These are phyloP conservation scores for Apiospora marii DNA, from an alignment of 2,329 filamentous ascomycete species.

Conservation along the genomic window DNA sequence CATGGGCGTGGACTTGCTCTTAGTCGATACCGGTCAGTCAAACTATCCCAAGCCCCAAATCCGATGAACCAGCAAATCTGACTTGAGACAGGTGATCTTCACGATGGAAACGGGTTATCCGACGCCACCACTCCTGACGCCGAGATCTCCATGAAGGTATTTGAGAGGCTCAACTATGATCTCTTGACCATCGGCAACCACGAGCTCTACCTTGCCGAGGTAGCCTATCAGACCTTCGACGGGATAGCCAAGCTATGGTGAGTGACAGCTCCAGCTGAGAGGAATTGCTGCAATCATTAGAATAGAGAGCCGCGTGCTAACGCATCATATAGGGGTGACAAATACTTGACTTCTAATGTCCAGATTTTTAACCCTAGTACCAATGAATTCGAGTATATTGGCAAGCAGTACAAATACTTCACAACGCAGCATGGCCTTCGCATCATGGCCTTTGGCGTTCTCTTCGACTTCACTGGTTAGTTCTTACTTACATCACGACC, in stretches of 20 bases:
- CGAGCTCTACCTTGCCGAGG: conserved; percentile 68
- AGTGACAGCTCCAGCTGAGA: neutral
- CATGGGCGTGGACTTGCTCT: conserved; percentile 79
- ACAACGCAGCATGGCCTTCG: conserved; percentile 88
- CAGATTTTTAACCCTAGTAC: conserved; percentile 51
- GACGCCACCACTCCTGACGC: conserved; percentile 90
- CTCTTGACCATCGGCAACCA: conserved; percentile 63
- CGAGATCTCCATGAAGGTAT: conserved; percentile 58
- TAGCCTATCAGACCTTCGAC: conserved; percentile 68
- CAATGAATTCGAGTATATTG: conserved; percentile 50
- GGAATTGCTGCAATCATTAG: neutral
- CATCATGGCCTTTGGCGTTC: conserved; percentile 89
- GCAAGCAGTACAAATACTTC: conserved; percentile 53
- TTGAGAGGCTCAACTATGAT: conserved; percentile 52
- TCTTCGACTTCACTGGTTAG: conserved; percentile 85
- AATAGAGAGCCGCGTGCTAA: conserved; percentile 40
- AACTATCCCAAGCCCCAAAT: conserved; percentile 31
- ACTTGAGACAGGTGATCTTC: conserved; percentile 73
- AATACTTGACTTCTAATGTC: conserved; percentile 79
- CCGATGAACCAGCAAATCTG: conserved; percentile 65
- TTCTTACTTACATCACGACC: conserved; percentile 54
- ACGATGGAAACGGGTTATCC: conserved; percentile 94
- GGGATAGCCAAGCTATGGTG: conserved; percentile 65
- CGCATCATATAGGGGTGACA: conserved; percentile 57
- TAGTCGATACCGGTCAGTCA: conserved; percentile 76